Conservation (phyloP, 495 filamentous ascomycete genomes). For the Tuber microsphaerosporum region DNA sequence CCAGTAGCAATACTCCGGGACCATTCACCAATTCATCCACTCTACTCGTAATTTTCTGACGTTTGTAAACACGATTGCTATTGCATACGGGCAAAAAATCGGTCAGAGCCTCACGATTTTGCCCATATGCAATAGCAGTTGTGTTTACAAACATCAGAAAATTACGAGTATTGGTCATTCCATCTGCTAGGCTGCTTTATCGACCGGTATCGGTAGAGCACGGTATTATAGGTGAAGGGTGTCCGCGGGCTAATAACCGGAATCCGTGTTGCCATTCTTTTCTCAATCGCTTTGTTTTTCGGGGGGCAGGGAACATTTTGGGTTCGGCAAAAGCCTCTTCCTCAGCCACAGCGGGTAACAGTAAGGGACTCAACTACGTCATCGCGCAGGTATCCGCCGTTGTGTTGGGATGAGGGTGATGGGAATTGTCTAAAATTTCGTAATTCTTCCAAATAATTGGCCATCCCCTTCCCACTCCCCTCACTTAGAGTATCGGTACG, state of each 20-base stretch:
- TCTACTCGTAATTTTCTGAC: no score
- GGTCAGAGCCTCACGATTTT: no score
- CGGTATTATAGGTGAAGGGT: not conserved
- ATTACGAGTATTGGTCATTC: not conserved
- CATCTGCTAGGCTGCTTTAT: not conserved
- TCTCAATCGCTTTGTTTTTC: not conserved
- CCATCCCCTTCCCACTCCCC: not conserved
- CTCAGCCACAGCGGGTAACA: not conserved
- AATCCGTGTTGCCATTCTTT: not conserved
- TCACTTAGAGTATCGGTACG: not conserved
- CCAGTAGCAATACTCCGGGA: not conserved
- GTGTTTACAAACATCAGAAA: no score
- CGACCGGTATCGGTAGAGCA: not conserved
- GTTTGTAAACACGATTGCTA: no score
- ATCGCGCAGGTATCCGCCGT: not conserved
- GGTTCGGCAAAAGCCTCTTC: not conserved
- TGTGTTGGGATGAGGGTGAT: not conserved
- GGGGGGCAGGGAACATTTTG: not conserved
- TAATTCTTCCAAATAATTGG: not conserved
- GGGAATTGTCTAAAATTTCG: not conserved
- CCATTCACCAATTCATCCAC: not conserved
- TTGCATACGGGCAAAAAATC: no score
- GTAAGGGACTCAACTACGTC: not conserved
- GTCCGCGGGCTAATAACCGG: not conserved
- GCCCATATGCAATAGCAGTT: no score